A percentile compares a stretch with the other conserved stretches of the same genome.
These are phyloP conservation scores for Sugiyamaella boreocaroliniensis DNA, from an alignment of 805 yeast species.

Conservation along the genomic window DNA sequence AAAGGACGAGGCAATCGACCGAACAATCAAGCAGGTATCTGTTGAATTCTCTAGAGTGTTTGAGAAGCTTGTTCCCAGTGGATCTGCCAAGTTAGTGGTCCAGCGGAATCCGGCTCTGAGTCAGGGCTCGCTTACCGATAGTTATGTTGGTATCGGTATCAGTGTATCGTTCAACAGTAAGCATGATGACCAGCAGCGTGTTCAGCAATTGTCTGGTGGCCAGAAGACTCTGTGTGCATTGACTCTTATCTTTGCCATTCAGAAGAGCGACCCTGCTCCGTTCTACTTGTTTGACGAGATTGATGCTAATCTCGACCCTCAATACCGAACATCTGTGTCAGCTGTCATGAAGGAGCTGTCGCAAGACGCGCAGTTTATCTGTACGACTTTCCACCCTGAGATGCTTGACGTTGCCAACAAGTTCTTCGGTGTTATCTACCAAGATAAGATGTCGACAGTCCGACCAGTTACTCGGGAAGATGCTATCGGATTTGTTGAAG, in stretches of 20 bases:
- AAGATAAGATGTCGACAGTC: constrained; percentile 73
- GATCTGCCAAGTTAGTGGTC: constrained; percentile 68
- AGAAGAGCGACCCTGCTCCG: constrained; percentile 94
- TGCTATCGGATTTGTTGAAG: constrained; percentile 80
- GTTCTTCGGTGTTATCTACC: constrained; percentile 81
- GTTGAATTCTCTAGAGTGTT: constrained; percentile 67
- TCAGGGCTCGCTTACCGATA: constrained; percentile 33
- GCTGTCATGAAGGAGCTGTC: constrained; percentile 61
- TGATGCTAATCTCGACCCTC: constrained; percentile 92
- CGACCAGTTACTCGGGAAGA: constrained; percentile 61
- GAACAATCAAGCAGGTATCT: constrained; percentile 73
- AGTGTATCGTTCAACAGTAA: constrained; percentile 85
- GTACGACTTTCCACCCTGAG: constrained; percentile 94
- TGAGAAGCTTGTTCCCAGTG: constrained; percentile 74
- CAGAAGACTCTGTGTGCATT: constrained; percentile 96
- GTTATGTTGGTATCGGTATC: constrained; percentile 75
- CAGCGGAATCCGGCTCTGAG: constrained; percentile 34
- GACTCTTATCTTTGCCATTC: constrained; percentile 88
- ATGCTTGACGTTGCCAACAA: constrained; percentile 81
- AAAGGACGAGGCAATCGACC: constrained; percentile 74
- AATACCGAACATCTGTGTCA: constrained; percentile 84
- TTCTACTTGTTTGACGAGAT: constrained; percentile 94
- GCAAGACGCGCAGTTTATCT: constrained; percentile 75
- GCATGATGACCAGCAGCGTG: constrained; percentile 74
- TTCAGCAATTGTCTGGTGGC: constrained; percentile 93